phyloP scores from a whole-genome alignment of 2,329 filamentous ascomycete genomes.

The Epicoccum nigrum region DNA sequence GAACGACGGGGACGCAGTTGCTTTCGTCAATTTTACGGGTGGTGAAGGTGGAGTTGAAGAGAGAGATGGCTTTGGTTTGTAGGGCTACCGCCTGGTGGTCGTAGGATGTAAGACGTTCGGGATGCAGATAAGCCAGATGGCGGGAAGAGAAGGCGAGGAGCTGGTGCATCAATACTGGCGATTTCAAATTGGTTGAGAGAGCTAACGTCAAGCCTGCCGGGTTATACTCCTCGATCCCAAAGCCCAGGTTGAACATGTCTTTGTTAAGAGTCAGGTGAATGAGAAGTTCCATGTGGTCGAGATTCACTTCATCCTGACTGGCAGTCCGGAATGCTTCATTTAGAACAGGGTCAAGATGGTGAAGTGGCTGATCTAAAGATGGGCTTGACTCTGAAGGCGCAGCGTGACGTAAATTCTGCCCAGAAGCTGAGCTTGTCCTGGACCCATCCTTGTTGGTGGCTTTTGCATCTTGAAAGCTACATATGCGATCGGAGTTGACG shows the following conservation, averaged over 20 bases:
- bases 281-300: constrained; percentile 47
- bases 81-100: constrained; percentile 30
- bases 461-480: background rate
- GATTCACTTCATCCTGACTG: constrained; percentile 32
- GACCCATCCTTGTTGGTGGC: background rate
- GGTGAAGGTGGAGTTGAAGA: constrained; percentile 27
- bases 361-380: background rate
- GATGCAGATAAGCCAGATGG: constrained; percentile 40
- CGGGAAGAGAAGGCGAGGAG: constrained; percentile 48
- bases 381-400: background rate
- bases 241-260: constrained; percentile 34
- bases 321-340: background rate
- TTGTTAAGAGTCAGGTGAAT: constrained; percentile 34
- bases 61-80: constrained; percentile 42
- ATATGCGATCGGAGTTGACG: constrained; percentile 21
- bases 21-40: constrained; percentile 22
- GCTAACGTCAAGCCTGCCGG: constrained; percentile 21
- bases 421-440: background rate
- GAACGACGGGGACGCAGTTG: constrained; percentile 43
- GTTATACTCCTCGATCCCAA: constrained; percentile 21
- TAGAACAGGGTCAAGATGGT: background rate
- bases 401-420: too few species aligned
- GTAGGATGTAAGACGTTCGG: constrained; percentile 24
- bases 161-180: constrained; percentile 46
- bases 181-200: constrained; percentile 29